These are phyloP conservation scores for Kwoniella sp. DNA, from an alignment of 768 basidiomycete genomes.

Conservation along the genomic window DNA sequence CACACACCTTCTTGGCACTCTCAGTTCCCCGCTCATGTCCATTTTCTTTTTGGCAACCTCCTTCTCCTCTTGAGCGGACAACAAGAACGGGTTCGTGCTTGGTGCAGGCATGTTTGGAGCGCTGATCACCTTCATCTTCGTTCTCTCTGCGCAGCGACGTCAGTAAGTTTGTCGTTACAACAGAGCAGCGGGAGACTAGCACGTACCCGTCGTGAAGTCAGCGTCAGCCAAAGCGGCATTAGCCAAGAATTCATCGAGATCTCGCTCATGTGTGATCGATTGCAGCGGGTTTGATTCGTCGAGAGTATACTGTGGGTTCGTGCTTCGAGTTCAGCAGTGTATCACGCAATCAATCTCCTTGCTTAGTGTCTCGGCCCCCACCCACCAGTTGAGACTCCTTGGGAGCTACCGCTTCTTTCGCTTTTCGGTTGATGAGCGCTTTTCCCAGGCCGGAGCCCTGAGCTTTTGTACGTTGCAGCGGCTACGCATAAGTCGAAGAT, in stretches of 20 bases:
- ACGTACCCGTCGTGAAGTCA: constrained; percentile 90
- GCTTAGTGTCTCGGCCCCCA: too few relatives aligned
- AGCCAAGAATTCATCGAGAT: constrained; percentile 92
- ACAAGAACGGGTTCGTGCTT: constrained; percentile 77
- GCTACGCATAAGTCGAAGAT: background rate
- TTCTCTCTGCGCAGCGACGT: constrained; percentile 56
- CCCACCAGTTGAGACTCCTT: constrained; percentile 71
- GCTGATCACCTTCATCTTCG: constrained; percentile 57
- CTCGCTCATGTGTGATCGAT: constrained; percentile 93
- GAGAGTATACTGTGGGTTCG: constrained; percentile 72
- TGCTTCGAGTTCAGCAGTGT: too few relatives aligned
- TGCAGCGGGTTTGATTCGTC: constrained; percentile 67
- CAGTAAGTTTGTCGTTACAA: too few relatives aligned
- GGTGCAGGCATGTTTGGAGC: constrained; percentile 45
- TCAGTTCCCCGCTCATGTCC: constrained; percentile 71
- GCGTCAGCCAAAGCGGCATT: constrained; percentile 92
- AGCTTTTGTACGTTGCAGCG: constrained; percentile 44
- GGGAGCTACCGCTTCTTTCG: constrained; percentile 65
- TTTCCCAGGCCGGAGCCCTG: constrained; percentile 71
- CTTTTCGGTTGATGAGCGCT: constrained; percentile 90
- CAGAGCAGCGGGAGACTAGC: too few relatives aligned
- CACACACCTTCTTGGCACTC: constrained; percentile 72
- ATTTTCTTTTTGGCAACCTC: constrained; percentile 72
- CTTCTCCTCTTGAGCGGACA: constrained; percentile 78
- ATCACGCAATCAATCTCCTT: too few relatives aligned